Base-by-base conservation (phyloP, 352 stramenopile species). In the Elongisporangium prolatum region DNA sequence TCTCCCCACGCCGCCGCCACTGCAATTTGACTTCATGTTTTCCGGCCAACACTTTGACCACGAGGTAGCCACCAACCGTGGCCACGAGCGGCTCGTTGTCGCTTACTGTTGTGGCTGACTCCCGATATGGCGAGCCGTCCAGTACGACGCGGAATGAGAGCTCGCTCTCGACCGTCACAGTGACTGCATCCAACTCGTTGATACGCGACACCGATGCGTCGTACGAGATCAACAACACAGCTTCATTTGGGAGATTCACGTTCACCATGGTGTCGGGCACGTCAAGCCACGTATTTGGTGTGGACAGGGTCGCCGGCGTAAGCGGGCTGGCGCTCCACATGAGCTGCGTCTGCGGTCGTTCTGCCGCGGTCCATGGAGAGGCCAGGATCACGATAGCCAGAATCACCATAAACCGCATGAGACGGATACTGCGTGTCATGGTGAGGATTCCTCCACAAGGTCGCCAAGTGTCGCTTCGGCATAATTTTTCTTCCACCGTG, bases 311-410 rank as follows among this genome's bases (percentile, higher is more conserved):
- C 14, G 67, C 75, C 3, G 71, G 56, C 6, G 67, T 74, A 21
- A 91, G 54, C 28, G 82, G 82, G 63, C 77, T 89, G 17, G 68
- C 48, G 55, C 77, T 80, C 81, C 81, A 91, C 57, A 88, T 72
- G n/a, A 91, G 74, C 56, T 85, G 74, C 16, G 75, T 72, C 13
- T 59, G 61, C 20, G 59, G 28, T 13, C 54, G 57, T 62, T 73
- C 9, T 68, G 57, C 2, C 50, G 25, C 69, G 57, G 9, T 14
- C n/a, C 21, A 28, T 38, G 28, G 11, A 8, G 2, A 11, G 7
- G 47, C 11, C 28, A 44, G 4, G 8, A 16, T n/a, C 13, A 52
- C 24, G 20, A 52, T 4, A 52, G 18, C 48, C 18, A 52, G 48
- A 6, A 52, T 2, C 28, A 13, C 24, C 3, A 34, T 40, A 13